phyloP scores from a whole-genome alignment of 2,329 filamentous ascomycete genomes.

The Xylariaceae sp. region DNA sequence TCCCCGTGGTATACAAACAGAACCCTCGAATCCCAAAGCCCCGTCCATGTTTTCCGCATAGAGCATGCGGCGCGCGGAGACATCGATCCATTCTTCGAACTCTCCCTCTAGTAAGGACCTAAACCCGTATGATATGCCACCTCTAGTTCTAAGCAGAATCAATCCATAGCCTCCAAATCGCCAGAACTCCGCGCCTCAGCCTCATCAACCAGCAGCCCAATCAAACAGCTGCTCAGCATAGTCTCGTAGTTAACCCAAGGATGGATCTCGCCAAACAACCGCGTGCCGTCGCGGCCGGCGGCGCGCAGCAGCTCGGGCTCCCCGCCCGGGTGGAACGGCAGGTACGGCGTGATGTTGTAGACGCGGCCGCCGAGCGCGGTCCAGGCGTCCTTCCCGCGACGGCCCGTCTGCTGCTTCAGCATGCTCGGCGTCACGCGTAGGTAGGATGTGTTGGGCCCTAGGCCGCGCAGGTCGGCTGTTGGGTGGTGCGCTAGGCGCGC shows the following conservation, averaged over 20 bases:
- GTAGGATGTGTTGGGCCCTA: conserved; percentile 50
- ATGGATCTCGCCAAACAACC: conserved; percentile 62
- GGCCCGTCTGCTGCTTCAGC: conserved; percentile 73
- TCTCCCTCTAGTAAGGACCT: too few species aligned
- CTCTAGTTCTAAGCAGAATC: too few species aligned
- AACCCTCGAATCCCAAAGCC: too few species aligned
- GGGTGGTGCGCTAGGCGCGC: conserved; percentile 67
- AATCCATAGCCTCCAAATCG: conserved; percentile 60
- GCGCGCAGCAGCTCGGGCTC: conserved; percentile 65
- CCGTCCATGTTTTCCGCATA: too few species aligned
- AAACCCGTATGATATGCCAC: too few species aligned
- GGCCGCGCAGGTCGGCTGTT: conserved; percentile 61
- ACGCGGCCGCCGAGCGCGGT: conserved; percentile 84
- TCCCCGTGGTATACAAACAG: too few species aligned
- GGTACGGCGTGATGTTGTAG: conserved; percentile 89
- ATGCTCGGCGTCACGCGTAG: conserved; percentile 77
- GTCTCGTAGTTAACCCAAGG: conserved; percentile 71
- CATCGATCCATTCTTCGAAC: too few species aligned
- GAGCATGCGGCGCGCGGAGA: too few species aligned
- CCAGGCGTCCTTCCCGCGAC: conserved; percentile 85
- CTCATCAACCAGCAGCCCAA: conserved; percentile 62
- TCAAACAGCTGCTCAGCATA: conserved; percentile 60
- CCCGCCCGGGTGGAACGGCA: conserved; percentile 87
- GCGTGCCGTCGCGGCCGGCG: conserved; percentile 59
- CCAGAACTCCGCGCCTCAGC: conserved; percentile 30